Base-by-base conservation (phyloP, 208 protist species). In the Tritrichomonas musculus region DNA sequence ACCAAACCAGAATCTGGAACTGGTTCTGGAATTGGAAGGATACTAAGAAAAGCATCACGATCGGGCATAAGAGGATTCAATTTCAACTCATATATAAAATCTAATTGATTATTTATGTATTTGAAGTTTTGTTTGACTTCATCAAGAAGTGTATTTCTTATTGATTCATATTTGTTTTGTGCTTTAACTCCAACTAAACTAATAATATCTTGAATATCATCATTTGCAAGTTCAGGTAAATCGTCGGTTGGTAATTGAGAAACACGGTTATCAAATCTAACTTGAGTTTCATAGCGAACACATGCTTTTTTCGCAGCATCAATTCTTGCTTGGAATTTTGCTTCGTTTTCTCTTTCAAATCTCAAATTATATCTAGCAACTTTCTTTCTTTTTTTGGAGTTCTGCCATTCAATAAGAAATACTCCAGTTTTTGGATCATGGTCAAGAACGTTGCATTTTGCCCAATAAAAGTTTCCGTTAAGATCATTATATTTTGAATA, bases 351-450 rank as follows among this genome's bases (percentile, higher is more conserved):
- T 39, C 27, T 88, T 5, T 27, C 5, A 17, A 88, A 88, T 53
- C 47, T 25, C 11, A 88, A 44, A 57, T 88, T 88, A 49, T 57
- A 88, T 57, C 77, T 88, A 36, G 77, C 77, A 27, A 88, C 77
- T 57, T 88, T 53, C 47, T 88, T 88, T 33, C 47, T 53, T n/a
- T 47, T 44, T 3, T 47, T 33, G 25, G 41, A 44, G 25, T 47
- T 33, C n/a, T 53, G 27, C 77, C 77, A 88, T 57, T 88, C 47
- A 36, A 88, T 88, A 27, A 57, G 39, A 57, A 88, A 88, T n/a
- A 88, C 27, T 30, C 27, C 77, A 60, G 41, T 39, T 57, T 88
- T 39, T 39, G 25, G 5, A 36, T 88, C 47, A 57, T 88, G 44
- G 39, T 88, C 47, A 33, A 88, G 27, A 13, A 88, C 77, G 33